These are phyloP conservation scores for Exophiala bonariae DNA, from an alignment of 2,329 filamentous ascomycete species.

Conservation along the genomic window DNA sequence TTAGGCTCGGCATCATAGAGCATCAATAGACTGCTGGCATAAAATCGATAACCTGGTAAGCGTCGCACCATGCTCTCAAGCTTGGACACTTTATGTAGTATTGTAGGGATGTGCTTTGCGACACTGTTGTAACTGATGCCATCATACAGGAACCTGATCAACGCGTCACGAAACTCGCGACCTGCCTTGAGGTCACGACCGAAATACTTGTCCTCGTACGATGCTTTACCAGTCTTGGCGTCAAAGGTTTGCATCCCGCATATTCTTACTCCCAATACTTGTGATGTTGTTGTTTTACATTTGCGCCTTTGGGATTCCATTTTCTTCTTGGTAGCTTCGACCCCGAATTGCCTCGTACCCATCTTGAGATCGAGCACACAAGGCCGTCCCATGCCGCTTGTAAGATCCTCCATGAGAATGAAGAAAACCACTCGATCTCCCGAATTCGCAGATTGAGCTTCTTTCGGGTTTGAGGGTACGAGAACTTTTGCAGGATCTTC, in stretches of 20 bases:
- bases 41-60: constrained; percentile 86
- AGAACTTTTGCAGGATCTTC: not conserved
- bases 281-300: constrained; percentile 87
- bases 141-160: constrained; percentile 89
- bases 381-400: constrained; percentile 91
- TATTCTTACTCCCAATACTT: constrained; percentile 85
- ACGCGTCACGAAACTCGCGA: constrained; percentile 80
- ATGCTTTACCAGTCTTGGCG: constrained; percentile 74
- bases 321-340: constrained; percentile 90
- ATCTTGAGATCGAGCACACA: constrained; percentile 98
- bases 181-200: constrained; percentile 86
- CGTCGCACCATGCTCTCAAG: constrained; percentile 80
- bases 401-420: constrained; percentile 88
- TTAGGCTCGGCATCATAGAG: constrained; percentile 85
- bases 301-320: constrained; percentile 90
- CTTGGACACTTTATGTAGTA: constrained; percentile 78
- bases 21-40: constrained; percentile 91
- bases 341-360: constrained; percentile 94
- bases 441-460: constrained; percentile 61
- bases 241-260: constrained; percentile 98
- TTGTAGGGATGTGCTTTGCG: constrained; percentile 79
- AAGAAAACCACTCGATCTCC: constrained; percentile 81
- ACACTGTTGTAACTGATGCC: constrained; percentile 79
- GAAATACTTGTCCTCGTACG: constrained; percentile 99
- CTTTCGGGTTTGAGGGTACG: constrained; percentile 70